These are phyloP conservation scores for Debaryomycetaceae sp. DNA, from an alignment of 1,139 yeast genomes.

Conservation along the genomic window DNA sequence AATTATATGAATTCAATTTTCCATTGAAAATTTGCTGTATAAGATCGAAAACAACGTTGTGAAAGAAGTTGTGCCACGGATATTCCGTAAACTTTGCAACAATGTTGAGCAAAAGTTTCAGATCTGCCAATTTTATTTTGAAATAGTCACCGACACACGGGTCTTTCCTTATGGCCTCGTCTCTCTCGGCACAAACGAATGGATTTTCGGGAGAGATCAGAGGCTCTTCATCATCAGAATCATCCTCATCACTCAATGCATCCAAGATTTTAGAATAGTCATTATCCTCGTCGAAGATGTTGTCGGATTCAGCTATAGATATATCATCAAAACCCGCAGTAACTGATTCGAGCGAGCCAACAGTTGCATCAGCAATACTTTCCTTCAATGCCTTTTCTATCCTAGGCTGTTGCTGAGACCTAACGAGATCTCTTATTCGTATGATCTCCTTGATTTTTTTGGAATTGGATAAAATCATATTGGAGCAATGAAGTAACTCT, in stretches of 20 bases:
- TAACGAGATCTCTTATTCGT: constrained; percentile 32
- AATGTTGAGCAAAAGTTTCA: constrained; percentile 33
- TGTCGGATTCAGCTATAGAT: constrained; percentile 29
- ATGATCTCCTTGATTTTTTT: constrained; percentile 34
- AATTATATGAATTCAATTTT: constrained; percentile 45
- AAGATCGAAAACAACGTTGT: constrained; percentile 48
- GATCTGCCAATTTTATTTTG: constrained; percentile 41
- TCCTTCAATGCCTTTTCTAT: constrained; percentile 35
- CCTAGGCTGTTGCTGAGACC: constrained; percentile 29
- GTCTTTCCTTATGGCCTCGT: constrained; percentile 25
- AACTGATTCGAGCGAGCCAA: constrained; percentile 20
- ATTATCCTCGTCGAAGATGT: not conserved
- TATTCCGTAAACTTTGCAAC: constrained; percentile 35
- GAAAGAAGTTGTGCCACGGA: constrained; percentile 51
- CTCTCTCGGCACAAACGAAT: constrained; percentile 41
- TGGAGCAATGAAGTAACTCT: constrained; percentile 46
- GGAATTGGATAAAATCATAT: constrained; percentile 46
- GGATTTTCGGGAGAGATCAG: constrained; percentile 45
- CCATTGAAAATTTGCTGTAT: constrained; percentile 49
- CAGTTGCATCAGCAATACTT: constrained; percentile 10
- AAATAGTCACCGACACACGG: constrained; percentile 46
- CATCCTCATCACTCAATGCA: constrained; percentile 18
- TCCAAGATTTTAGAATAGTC: constrained; percentile 8
- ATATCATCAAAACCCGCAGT: constrained; percentile 40
- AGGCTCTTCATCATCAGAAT: constrained; percentile 48